Percentiles rank a stretch among this genome's conserved stretches.
Evolutionary conservation across 75 land plant genomes (phyloP).

Genomic region (Ceratopteris richardii): DNA sequence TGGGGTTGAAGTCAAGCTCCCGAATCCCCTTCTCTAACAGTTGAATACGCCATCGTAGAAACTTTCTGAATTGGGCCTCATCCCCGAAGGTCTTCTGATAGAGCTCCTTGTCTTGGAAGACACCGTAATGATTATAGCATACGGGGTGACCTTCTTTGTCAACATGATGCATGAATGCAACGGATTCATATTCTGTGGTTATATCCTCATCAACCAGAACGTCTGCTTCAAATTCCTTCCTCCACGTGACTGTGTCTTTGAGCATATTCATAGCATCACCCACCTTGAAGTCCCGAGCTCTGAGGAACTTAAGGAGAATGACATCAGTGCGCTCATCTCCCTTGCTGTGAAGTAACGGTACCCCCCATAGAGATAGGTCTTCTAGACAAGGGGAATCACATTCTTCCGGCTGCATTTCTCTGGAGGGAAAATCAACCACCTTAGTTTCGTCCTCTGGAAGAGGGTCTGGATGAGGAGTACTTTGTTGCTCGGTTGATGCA

Average conservation of each 20-base stretch:
- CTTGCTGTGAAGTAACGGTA: conserved; percentile 31
- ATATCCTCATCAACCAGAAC: conserved; percentile 25
- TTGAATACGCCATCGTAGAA: conserved; percentile 57
- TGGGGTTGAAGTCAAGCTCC: conserved; percentile 41
- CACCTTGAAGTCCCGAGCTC: conserved; percentile 68
- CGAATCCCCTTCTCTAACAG: conserved; percentile 52
- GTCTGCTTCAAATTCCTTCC: conserved; percentile 41
- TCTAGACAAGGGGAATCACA: conserved; percentile 15
- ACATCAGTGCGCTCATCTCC: conserved; percentile 58
- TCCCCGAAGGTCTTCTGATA: conserved; percentile 48
- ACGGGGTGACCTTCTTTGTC: conserved; percentile 67
- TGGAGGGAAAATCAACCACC: no score
- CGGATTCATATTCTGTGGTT: conserved; percentile 28
- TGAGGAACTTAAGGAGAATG: conserved; percentile 51
- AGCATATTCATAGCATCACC: conserved; percentile 47
- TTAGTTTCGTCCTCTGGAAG: no score
- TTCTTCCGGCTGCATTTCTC: neutral
- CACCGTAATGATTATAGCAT: conserved; percentile 59
- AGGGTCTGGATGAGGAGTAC: no score
- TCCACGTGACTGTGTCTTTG: conserved; percentile 41
- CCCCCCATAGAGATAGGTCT: conserved; percentile 50
- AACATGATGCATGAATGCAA: conserved; percentile 41
- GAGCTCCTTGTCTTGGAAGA: conserved; percentile 53
- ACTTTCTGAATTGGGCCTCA: conserved; percentile 37
- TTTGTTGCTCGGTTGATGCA: no score